Evolutionary conservation across 352 stramenopile genomes (phyloP).

Genomic region (Pythium utonaiense): DNA sequence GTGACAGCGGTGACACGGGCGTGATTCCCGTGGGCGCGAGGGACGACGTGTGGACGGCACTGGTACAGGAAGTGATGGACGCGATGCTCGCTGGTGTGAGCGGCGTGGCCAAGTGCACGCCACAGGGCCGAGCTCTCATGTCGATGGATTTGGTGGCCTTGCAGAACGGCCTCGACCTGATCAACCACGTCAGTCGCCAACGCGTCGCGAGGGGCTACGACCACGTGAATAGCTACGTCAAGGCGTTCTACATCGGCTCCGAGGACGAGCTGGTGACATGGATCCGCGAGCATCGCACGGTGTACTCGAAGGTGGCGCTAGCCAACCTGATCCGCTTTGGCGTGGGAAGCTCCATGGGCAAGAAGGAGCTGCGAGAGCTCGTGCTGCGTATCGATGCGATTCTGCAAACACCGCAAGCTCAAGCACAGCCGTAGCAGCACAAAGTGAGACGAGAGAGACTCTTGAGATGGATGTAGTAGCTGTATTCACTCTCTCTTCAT

Average conservation of each 20-base stretch:
- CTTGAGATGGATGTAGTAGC: background rate
- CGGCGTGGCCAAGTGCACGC: constrained; percentile 86
- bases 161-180: constrained; percentile 73
- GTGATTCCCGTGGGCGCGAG: constrained; percentile 62
- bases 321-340: constrained; percentile 68
- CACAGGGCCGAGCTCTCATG: constrained; percentile 95
- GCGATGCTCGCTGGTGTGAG: constrained; percentile 91
- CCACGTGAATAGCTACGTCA: constrained; percentile 83
- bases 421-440: background rate
- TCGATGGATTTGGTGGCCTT: constrained; percentile 94
- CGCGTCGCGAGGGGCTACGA: constrained; percentile 46
- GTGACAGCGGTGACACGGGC: constrained; percentile 44
- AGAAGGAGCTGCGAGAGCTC: constrained; percentile 51
- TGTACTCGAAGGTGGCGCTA: constrained; percentile 58
- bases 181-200: constrained; percentile 69
- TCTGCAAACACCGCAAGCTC: constrained; percentile 21
- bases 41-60: constrained; percentile 74
- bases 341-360: constrained; percentile 48
- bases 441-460: background rate
- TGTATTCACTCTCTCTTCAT: constrained; percentile 11
- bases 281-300: constrained; percentile 59
- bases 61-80: constrained; percentile 87
- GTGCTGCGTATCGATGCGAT: constrained; percentile 62
- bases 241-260: constrained; percentile 85
- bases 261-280: constrained; percentile 82